Evolutionary conservation across 352 stramenopile species (phyloP).

Genomic region (Pythium guiyangense): DNA sequence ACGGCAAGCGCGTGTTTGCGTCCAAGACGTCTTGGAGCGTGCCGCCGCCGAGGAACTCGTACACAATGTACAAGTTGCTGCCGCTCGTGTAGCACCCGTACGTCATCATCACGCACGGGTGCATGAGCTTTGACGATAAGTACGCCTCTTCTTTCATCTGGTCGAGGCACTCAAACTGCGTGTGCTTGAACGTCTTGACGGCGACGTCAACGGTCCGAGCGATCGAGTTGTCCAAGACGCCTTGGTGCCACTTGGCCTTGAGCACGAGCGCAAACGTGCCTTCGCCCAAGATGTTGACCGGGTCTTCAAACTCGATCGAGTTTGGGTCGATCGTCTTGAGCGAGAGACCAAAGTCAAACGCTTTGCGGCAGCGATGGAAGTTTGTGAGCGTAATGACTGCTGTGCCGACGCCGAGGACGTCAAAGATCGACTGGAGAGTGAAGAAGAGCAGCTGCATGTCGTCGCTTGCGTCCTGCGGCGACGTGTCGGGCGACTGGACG

Average conservation of each 20-base stretch:
- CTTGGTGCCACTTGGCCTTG: conserved; percentile 67
- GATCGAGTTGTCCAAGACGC: conserved; percentile 33
- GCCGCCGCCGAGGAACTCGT: conserved; percentile 70
- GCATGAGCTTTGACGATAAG: conserved; percentile 68
- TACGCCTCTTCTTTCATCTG: conserved; percentile 83
- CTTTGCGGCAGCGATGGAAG: conserved; percentile 62
- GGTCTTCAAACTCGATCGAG: conserved; percentile 77
- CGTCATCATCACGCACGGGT: conserved; percentile 81
- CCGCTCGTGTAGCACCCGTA: conserved; percentile 80
- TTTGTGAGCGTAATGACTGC: conserved; percentile 70
- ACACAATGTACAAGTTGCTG: conserved; percentile 81
- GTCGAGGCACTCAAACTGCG: conserved; percentile 68
- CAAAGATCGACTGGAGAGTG: conserved; percentile 60
- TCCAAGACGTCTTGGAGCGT: conserved; percentile 79
- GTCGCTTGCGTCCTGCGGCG: conserved; percentile 8
- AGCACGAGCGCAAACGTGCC: conserved; percentile 76
- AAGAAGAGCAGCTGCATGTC: conserved; percentile 29
- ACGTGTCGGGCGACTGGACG: conserved; percentile 28
- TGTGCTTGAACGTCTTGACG: conserved; percentile 82
- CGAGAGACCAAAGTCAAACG: conserved; percentile 75
- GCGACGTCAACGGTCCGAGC: conserved; percentile 59
- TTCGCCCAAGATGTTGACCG: conserved; percentile 75
- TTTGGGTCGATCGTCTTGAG: conserved; percentile 74
- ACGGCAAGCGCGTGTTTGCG: conserved; percentile 36
- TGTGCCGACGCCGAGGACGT: conserved; percentile 59